Conservation (phyloP, 768 basidiomycete genomes). For the Mrakia frigida region DNA sequence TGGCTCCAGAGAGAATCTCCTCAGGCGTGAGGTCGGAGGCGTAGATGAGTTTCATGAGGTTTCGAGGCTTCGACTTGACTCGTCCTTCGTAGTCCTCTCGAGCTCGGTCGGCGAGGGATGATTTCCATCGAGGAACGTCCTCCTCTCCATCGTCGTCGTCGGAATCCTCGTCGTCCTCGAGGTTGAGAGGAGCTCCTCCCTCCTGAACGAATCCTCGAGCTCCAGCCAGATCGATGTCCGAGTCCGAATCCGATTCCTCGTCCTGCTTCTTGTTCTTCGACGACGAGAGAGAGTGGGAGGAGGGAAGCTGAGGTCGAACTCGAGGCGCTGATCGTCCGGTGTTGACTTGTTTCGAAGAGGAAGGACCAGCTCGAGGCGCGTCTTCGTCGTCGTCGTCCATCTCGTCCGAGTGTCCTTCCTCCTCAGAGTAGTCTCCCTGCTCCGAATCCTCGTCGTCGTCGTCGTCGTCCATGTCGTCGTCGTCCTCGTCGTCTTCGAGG, state of each 20-base stretch:
- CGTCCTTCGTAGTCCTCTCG: conserved; percentile 50
- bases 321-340: conserved; percentile 27
- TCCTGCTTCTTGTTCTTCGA: conserved; percentile 38
- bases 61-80: conserved; percentile 51
- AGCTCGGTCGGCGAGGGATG: conserved; percentile 55
- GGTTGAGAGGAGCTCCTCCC: conserved; percentile 53
- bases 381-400: conserved; percentile 43
- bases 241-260: conserved; percentile 43
- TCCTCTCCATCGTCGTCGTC: conserved; percentile 49
- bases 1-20: conserved; percentile 51
- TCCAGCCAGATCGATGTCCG: conserved; percentile 42
- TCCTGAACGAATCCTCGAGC: conserved; percentile 52
- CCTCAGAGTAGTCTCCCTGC: conserved; percentile 39
- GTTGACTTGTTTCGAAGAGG: conserved; percentile 10
- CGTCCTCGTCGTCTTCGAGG: conserved; percentile 46
- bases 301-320: conserved; percentile 23
- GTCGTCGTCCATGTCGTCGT: conserved; percentile 41
- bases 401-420: conserved; percentile 33
- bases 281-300: conserved; percentile 11
- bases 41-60: conserved; percentile 86
- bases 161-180: conserved; percentile 41
- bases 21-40: conserved; percentile 61
- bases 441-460: conserved; percentile 47
- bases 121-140: conserved; percentile 68
- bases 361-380: conserved; percentile 21